Evolutionary conservation across 2,329 filamentous ascomycete genomes (phyloP), one percentile per base, ranked within the genome.

Genomic region (Pseudopyricularia javanii): DNA sequence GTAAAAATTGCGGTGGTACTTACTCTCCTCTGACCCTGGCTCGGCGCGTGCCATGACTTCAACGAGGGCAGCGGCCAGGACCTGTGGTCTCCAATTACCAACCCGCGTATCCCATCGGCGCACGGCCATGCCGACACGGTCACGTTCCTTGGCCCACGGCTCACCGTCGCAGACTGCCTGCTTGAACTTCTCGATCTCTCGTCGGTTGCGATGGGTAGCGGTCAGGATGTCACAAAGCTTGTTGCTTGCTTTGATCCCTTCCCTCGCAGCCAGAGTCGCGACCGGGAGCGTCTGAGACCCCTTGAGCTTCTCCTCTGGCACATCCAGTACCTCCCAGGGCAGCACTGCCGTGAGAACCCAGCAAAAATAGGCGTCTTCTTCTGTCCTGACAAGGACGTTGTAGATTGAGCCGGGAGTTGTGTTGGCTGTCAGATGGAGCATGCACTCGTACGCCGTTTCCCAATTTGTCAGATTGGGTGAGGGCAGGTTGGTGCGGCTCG

Each of bases 201-300:
- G 33, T 15, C 57, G 54, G 54, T 61, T 57, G 20, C 54, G 53
- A 50, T 59, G 58, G 7, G 56, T 56, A 4, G 56, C 58, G 17
- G 53, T 53, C 3, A 93, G 71, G 4, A 91, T 68, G 57, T 83
- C 82, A 45, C 78, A 79, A 5, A 89, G 70, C 63, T 85, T 93
- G 63, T 90, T 95, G 2, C 86, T 80, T 1, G 83, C 78, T 61
- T 86, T 89, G 63, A 95, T 81, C 5, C 89, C 89, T 63, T 94
- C 88, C 32, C 85, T 76, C 5, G 81, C 83, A 5, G 86, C 84
- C 30, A 80, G 70, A 3, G 78, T 76, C 3, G 83, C 76, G 17
- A 82, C 73, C 1, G 84, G 80, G 20, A 76, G 74, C 3, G 76
- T 70, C 20, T 69, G 63, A 61, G 80, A 85, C 48, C 70, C 68